Evolutionary conservation across 1,284 basidiomycete species (phyloP), one percentile per base, ranked within the genome.

Genomic region (Rhodotorula sp.): DNA sequence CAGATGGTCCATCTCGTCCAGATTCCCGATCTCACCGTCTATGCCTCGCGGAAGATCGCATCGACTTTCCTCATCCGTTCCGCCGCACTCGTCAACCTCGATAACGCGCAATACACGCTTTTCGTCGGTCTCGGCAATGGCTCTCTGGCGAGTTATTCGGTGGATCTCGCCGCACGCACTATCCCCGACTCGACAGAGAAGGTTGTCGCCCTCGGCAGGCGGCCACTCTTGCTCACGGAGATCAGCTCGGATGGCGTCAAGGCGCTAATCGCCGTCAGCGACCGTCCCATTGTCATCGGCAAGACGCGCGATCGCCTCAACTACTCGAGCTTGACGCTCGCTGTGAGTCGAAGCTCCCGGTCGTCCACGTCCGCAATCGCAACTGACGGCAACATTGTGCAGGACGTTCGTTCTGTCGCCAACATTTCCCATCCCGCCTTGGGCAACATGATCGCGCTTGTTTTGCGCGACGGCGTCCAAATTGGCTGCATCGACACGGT

Each of bases 71-170:
- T 90, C 44, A 87, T 90, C 9, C 85, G 88, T 17, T 91, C 90
- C 6, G 76, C 92, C 27, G 79, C 90, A n/a, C 79, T 92, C 57
- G 48, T 30, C 7, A 32, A 22, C 46, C 32, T 27, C 17, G 84
- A 83, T 19, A 74, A 80, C 13, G 74, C 73, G 22, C 63, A 78
- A 20, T 80, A 84, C 57, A 79, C 88, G 72, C 83, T 97, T 9
- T 82, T 97, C 29, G 86, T 88, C 15, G 94, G 93, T 1, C 82
- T 94, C 8, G 86, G 86, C 9, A 87, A 96, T 79, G 94, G 94
- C 2, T 86, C 86, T 6, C 83, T 95, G n/a, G 84, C 87, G 5
- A 83, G 86, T 9, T 89, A 87, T 73, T 73, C 76, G 22, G 65
- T 84, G n/a, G 79, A 80, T 32, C 68, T 68, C n/a, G 64, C 83